phyloP scores from a whole-genome alignment of 2,329 filamentous ascomycete genomes.

The Sclerotinia borealis region DNA sequence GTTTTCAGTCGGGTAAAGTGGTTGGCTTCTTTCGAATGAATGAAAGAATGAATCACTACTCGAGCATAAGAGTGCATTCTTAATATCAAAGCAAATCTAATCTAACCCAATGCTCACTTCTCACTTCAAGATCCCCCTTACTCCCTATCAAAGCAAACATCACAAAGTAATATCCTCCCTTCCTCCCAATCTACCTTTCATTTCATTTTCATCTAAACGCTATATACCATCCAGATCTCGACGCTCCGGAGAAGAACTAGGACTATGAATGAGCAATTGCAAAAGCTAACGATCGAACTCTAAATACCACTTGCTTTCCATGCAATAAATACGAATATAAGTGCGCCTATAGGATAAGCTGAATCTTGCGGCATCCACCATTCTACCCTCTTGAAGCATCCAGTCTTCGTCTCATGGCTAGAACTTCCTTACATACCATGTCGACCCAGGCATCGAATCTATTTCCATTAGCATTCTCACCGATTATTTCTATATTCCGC shows the following conservation, averaged over 20 bases:
- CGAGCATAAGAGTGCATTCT: no score
- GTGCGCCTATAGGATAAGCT: not conserved
- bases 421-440: conserved; percentile 7
- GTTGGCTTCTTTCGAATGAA: no score
- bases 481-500: not conserved
- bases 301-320: not conserved
- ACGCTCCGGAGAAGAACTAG: no score
- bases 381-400: not conserved
- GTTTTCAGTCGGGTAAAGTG: no score
- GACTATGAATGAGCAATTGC: not conserved
- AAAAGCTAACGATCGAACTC: not conserved
- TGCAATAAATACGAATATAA: not conserved
- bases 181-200: not conserved
- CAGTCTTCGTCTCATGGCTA: conserved; percentile 1
- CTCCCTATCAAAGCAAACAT: not conserved
- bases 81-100: not conserved
- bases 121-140: not conserved
- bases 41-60: no score
- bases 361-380: not conserved
- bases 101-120: no score
- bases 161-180: not conserved
- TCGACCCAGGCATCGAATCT: conserved; percentile 6
- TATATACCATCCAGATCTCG: not conserved
- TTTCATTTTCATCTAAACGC: not conserved
- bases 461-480: not conserved